Percentiles rank a stretch among this genome's conserved stretches.
Conservation (phyloP, 2,329 filamentous ascomycete species). For the Sclerotinia borealis region DNA sequence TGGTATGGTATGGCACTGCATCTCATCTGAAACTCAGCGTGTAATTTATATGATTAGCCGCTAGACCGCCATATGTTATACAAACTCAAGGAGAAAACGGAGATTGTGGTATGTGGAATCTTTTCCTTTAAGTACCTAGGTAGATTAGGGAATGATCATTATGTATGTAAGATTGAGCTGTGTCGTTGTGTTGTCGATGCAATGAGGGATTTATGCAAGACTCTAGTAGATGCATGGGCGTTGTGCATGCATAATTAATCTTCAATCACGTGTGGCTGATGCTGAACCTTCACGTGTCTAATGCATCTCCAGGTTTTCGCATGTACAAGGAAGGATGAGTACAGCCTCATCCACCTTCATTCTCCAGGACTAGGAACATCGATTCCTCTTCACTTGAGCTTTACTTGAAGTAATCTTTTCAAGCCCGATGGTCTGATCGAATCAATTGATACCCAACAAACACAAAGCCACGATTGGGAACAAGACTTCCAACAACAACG, state of each 20-base stretch:
- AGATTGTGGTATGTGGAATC: background rate
- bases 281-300: background rate
- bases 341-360: background rate
- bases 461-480: background rate
- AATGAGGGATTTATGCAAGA: background rate
- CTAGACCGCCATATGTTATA: background rate
- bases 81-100: background rate
- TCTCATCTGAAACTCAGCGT: background rate
- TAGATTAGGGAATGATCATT: too few species aligned
- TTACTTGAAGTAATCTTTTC: background rate
- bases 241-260: background rate
- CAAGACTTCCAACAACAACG: background rate
- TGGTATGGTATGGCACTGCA: background rate
- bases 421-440: background rate
- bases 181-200: background rate
- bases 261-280: background rate
- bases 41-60: background rate
- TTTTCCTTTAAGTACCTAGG: too few species aligned
- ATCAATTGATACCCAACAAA: background rate
- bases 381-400: background rate
- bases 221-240: background rate
- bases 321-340: background rate
- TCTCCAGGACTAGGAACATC: background rate
- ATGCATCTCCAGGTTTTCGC: background rate
- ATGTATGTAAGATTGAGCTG: background rate